These are phyloP conservation scores for Sugiyamaella neomexicana DNA, from an alignment of 1,139 yeast genomes.

Conservation along the genomic window DNA sequence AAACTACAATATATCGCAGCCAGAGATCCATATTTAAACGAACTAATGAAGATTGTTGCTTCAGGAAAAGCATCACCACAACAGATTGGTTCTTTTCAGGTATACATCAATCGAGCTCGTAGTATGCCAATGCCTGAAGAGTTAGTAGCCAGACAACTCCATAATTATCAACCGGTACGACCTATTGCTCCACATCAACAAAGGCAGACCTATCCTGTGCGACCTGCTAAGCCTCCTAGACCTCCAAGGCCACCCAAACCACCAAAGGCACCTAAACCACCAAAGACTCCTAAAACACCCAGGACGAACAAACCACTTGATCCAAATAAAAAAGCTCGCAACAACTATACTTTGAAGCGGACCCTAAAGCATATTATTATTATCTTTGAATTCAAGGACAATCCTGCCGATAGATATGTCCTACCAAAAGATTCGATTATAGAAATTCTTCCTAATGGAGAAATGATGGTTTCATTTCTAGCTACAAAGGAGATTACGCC, in stretches of 20 bases:
- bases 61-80: constrained; percentile 70
- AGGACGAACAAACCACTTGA: constrained; percentile 20
- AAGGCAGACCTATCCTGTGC: background rate
- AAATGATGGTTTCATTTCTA: constrained; percentile 63
- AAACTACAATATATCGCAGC: constrained; percentile 82
- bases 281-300: constrained; percentile 25
- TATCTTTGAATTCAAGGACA: constrained; percentile 82
- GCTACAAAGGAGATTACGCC: constrained; percentile 53
- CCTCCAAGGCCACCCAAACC: constrained; percentile 13
- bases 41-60: constrained; percentile 81
- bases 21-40: constrained; percentile 62
- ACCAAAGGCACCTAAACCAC: constrained; percentile 27
- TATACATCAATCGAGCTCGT: constrained; percentile 71
- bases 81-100: constrained; percentile 75
- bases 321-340: constrained; percentile 28
- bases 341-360: constrained; percentile 32
- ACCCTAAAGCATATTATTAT: constrained; percentile 62
- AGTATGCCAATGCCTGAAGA: constrained; percentile 60
- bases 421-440: constrained; percentile 75
- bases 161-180: constrained; percentile 17
- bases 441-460: constrained; percentile 57
- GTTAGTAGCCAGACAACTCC: constrained; percentile 28
- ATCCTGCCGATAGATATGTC: constrained; percentile 68
- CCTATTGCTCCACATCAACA: constrained; percentile 17
- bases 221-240: background rate